Evolutionary conservation across 331 rosid genomes (phyloP), one percentile per base, ranked within the genome.

Genomic region (Rosa hybrid): DNA sequence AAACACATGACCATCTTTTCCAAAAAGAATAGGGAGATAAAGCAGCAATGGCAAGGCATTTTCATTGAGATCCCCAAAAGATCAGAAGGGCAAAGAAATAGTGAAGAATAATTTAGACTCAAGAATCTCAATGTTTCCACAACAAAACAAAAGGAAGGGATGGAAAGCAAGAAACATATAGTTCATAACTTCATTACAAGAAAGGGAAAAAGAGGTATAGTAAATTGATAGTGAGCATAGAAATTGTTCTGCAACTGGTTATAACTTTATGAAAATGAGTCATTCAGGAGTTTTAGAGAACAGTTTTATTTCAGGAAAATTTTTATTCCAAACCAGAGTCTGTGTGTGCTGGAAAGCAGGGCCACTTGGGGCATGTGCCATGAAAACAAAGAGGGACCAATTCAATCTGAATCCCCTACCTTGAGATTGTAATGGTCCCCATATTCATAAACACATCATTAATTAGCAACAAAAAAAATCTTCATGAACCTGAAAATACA

Each of bases 61-160:
- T 83, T 83, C 82, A 70, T 21, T 50, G 68, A 82, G 80, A 83
- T 59, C 62, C 83, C 72, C 72, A 21, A 78, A 41, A 75, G 81
- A 67, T 57, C 68, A 57, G 65, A 65, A 77, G 45, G 25, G 81
- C 53, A 41, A 25, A 51, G 21, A 50, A 53, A 71, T 30, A 69
- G 77, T 17, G 71, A 77, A 56, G 74, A 80, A 56, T 65, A 67
- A 79, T 83, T 78, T 77, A 76, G 67, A 80, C 46, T 59, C 20
- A 53, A 81, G 88, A 82, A 88, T 87, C 87, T 57, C 48, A 27
- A 53, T 75, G 88, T 76, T 67, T 84, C 78, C 83, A 80, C 68
- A 71, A 17, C 53, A 83, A 80, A 86, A 82, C 89, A 88, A 87
- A 80, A 69, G 53, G 68, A 85, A 84, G 13, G 11, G 18, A 39